Evolutionary conservation across 2,329 filamentous ascomycete species (phyloP), one percentile per base, ranked within the genome.

Genomic region (Chrysoporthe puriensis): DNA sequence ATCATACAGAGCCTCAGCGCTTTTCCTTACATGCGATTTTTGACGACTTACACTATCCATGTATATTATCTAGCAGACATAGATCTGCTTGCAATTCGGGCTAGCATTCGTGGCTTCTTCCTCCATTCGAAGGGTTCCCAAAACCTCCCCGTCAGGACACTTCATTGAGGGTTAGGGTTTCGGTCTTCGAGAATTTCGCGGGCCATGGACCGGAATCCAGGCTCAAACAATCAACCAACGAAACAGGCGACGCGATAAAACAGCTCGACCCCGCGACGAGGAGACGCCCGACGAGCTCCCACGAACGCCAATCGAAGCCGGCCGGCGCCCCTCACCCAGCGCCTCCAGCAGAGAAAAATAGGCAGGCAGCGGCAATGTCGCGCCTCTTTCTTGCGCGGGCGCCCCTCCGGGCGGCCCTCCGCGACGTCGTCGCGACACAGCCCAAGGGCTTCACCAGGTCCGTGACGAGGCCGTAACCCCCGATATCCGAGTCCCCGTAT

Each of bases 321-420:
- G 21, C 18, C n/a, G 34, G 7, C 4, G 2, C 16, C 18, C 8
- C 7, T 11, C 11, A 2, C 36, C 34, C 56, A n/a, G 8, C 8
- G 18, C 57, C 8, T 21, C 59, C 26, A 32, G 40, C 11, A 36
- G 8, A 32, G 42, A 5, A 34, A 13, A 42, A 48, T 3, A 16
- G 6, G n/a, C 54, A 57, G 32, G 26, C 52, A 40, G 54, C 54
- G 54, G 57, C 52, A 14, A 69, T 66, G 66, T 66, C 61, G 56
- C 67, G 66, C 62, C 63, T 66, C 61, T 61, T 63, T 26, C 26
- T 48, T 8, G 66, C 69, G 43, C 66, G 57, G 64, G 62, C 69
- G 4, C 66, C 68, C 40, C 60, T 70, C 63, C 66, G 66, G 56
- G 50, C 69, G 18, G 66, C 61, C 61, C 21, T 66, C 66, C 66